Conservation (phyloP, 768 basidiomycete species). For the Galerina sulciceps region DNA sequence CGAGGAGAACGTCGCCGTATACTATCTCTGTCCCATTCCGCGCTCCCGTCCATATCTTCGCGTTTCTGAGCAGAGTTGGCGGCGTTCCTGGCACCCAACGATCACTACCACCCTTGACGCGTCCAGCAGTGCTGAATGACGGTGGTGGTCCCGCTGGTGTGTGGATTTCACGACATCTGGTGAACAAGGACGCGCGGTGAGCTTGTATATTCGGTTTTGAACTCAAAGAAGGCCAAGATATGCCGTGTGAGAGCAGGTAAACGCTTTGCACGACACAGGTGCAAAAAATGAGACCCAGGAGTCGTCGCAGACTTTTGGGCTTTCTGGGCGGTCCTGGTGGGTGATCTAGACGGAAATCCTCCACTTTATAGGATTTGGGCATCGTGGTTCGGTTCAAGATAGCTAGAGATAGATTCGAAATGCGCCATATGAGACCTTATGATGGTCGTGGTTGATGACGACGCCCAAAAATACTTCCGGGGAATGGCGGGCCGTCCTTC, state of each 20-base stretch:
- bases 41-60: conserved; percentile 78
- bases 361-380: too few relatives aligned
- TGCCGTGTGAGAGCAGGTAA: neutral
- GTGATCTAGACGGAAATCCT: neutral
- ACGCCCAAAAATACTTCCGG: too few relatives aligned
- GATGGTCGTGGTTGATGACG: too few relatives aligned
- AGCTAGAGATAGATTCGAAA: too few relatives aligned
- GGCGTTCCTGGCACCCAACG: conserved; percentile 57
- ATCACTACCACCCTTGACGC: conserved; percentile 43
- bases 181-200: conserved; percentile 7
- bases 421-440: too few relatives aligned
- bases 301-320: neutral
- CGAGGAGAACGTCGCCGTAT: conserved; percentile 63
- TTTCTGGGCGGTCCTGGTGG: neutral
- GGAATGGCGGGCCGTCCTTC: too few relatives aligned
- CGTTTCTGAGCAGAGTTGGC: conserved; percentile 64
- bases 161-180: conserved; percentile 21
- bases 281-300: conserved; percentile 5
- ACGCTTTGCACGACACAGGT: conserved; percentile 7
- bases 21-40: conserved; percentile 59
- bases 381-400: too few relatives aligned
- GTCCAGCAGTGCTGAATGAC: conserved; percentile 17
- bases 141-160: conserved; percentile 29
- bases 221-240: neutral
- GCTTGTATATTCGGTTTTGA: neutral